Evolutionary conservation across 129 eudicot genomes (phyloP).

Genomic region (Mikania micrantha): DNA sequence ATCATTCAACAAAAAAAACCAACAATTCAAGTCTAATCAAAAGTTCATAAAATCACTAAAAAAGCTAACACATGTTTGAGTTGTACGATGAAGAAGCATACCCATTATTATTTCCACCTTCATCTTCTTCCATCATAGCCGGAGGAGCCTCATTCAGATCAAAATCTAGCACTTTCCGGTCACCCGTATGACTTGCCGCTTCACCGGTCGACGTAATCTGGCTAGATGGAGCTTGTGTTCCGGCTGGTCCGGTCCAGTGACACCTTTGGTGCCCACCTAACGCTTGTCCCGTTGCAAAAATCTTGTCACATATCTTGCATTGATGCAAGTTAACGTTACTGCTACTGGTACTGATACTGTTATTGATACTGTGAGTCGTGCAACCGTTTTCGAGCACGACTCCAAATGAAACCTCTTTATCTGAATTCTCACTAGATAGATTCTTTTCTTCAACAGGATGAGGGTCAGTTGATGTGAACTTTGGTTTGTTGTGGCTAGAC

Average conservation of each 20-base stretch:
- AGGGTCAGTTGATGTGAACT: neutral
- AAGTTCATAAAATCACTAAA: constrained; percentile 7
- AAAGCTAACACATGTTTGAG: constrained; percentile 25
- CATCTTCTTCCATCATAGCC: constrained; percentile 17
- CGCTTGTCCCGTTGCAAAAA: constrained; percentile 44
- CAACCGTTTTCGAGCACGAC: no score
- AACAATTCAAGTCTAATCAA: neutral
- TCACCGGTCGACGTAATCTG: constrained; percentile 35
- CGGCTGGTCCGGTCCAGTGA: constrained; percentile 32
- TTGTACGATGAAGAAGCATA: constrained; percentile 37
- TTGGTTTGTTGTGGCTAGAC: constrained; percentile 49
- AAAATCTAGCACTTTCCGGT: constrained; percentile 29
- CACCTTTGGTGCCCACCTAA: constrained; percentile 52
- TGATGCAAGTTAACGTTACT: constrained; percentile 3
- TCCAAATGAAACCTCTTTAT: no score
- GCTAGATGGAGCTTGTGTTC: constrained; percentile 22
- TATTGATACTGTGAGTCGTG: neutral
- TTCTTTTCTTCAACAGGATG: neutral
- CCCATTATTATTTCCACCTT: neutral
- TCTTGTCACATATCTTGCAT: constrained; percentile 36
- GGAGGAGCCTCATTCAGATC: constrained; percentile 54
- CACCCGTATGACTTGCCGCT: constrained; percentile 29
- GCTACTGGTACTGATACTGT: neutral
- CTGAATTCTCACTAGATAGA: neutral
- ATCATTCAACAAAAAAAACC: neutral